These are phyloP conservation scores for Trichothecium sympodiale DNA, from an alignment of 2,329 filamentous ascomycete genomes.

Conservation along the genomic window DNA sequence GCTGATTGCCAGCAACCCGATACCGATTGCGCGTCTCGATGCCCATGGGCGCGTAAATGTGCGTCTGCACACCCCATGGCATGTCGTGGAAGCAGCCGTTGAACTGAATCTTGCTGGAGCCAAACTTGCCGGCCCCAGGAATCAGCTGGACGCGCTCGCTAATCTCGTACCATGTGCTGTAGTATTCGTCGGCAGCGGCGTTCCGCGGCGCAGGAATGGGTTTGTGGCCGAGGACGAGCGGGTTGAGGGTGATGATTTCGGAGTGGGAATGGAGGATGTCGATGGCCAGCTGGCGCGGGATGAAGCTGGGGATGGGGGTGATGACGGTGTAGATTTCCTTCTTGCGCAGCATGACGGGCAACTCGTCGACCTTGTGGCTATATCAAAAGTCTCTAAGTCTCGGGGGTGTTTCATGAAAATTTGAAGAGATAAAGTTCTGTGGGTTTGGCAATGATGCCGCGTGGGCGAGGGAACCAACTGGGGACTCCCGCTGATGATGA, in stretches of 20 bases:
- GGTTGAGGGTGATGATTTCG: conserved; percentile 61
- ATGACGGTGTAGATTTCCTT: conserved; percentile 57
- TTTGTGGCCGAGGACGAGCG: conserved; percentile 53
- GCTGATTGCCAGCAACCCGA: conserved; percentile 57
- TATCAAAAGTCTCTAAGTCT: too few species aligned
- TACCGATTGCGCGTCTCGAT: conserved; percentile 60
- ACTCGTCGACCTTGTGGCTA: too few species aligned
- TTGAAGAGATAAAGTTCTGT: too few species aligned
- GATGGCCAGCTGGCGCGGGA: conserved; percentile 60
- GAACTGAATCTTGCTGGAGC: conserved; percentile 55
- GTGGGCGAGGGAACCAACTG: too few species aligned
- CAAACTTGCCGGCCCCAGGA: conserved; percentile 54
- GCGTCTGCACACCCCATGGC: conserved; percentile 61
- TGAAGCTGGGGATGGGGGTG: conserved; percentile 58
- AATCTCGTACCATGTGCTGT: conserved; percentile 66
- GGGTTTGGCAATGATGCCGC: too few species aligned
- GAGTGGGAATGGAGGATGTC: conserved; percentile 62
- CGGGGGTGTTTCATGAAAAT: too few species aligned
- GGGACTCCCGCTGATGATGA: too few species aligned
- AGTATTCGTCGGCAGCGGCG: conserved; percentile 59
- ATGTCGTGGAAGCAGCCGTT: conserved; percentile 63
- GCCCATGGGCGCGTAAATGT: conserved; percentile 57
- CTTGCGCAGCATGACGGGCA: conserved; percentile 41
- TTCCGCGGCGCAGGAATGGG: conserved; percentile 56
- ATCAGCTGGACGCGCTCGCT: conserved; percentile 57